Percentiles rank a stretch among this genome's conserved stretches.
These are phyloP conservation scores for Suillus lakei DNA, from an alignment of 768 basidiomycete species.

Conservation along the genomic window DNA sequence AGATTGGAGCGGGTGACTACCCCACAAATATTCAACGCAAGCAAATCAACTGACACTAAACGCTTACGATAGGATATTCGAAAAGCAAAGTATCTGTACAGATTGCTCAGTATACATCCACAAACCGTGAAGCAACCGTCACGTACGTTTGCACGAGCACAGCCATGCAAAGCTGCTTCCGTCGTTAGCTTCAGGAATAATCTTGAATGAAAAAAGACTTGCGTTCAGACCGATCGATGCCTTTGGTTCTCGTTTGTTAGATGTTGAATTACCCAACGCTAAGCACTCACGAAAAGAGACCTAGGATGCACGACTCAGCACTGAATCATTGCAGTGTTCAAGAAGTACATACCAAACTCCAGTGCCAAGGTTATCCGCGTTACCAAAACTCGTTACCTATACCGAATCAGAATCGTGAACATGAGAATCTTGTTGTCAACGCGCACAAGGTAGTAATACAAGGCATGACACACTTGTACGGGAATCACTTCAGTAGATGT, in stretches of 20 bases:
- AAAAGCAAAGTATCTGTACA: slow-evolving; percentile 12
- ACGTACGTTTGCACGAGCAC: slow-evolving; percentile 48
- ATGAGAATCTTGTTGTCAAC: background rate
- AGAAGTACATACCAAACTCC: slow-evolving; percentile 41
- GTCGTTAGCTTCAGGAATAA: background rate
- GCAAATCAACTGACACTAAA: background rate
- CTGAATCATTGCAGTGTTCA: background rate
- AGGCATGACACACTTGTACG: slow-evolving; percentile 24
- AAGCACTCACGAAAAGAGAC: slow-evolving; percentile 16
- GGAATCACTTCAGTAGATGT: background rate
- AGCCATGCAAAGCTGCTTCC: slow-evolving; percentile 42
- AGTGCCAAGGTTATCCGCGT: slow-evolving; percentile 35
- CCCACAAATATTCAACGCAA: background rate
- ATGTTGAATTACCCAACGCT: background rate
- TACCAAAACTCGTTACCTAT: slow-evolving; percentile 45
- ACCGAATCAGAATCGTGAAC: background rate
- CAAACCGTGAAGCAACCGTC: background rate
- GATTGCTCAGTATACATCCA: background rate
- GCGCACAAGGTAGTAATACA: slow-evolving; percentile 48
- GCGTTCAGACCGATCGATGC: slow-evolving; percentile 15
- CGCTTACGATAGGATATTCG: slow-evolving; percentile 13
- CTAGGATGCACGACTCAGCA: slow-evolving; percentile 7
- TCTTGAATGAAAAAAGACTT: slow-evolving; percentile 1
- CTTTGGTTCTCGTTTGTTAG: background rate
- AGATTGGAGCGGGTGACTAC: slow-evolving; percentile 37